Percentiles rank a stretch among this genome's conserved stretches.
Conservation (phyloP, 768 basidiomycete species). For the Amanita rubescens region DNA sequence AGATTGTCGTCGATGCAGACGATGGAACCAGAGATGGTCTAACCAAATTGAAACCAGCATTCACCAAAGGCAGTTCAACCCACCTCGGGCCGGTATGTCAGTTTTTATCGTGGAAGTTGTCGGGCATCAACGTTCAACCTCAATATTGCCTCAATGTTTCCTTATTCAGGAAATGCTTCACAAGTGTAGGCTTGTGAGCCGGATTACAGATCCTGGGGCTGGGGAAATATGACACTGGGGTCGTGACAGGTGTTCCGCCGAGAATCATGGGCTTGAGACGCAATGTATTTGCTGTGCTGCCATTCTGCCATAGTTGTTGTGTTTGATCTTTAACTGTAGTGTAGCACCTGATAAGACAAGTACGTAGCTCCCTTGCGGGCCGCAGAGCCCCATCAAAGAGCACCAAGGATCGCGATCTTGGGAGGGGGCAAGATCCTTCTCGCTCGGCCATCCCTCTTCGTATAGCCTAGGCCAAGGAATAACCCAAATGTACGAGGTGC, state of each 20-base stretch:
- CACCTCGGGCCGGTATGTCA: conserved; percentile 59
- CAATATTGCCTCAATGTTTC: too few relatives aligned
- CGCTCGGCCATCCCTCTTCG: conserved; percentile 40
- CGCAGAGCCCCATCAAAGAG: conserved; percentile 37
- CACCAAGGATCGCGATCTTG: conserved; percentile 54
- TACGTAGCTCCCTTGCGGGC: conserved; percentile 52
- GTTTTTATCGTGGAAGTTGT: conserved; percentile 17
- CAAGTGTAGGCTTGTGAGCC: conserved; percentile 90
- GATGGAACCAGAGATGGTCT: conserved; percentile 82
- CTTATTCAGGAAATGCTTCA: conserved; percentile 56
- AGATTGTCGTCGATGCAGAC: conserved; percentile 69
- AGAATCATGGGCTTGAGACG: conserved; percentile 90
- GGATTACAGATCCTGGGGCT: conserved; percentile 82
- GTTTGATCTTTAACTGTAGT: too few relatives aligned
- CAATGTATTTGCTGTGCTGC: conserved; percentile 87
- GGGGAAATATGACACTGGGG: conserved; percentile 74
- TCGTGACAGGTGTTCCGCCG: conserved; percentile 74
- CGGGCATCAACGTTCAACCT: conserved; percentile 3
- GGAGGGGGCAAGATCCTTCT: conserved; percentile 48
- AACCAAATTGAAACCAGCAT: conserved; percentile 80
- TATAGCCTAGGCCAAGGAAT: conserved; percentile 24
- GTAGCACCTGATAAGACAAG: conserved; percentile 53
- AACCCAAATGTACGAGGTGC: conserved; percentile 67
- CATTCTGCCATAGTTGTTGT: too few relatives aligned
- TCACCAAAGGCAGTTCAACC: conserved; percentile 65